Percentiles rank a stretch among this genome's conserved stretches.
Evolutionary conservation across 306 rosid genomes (phyloP).

Genomic region (Ceratonia siliqua): DNA sequence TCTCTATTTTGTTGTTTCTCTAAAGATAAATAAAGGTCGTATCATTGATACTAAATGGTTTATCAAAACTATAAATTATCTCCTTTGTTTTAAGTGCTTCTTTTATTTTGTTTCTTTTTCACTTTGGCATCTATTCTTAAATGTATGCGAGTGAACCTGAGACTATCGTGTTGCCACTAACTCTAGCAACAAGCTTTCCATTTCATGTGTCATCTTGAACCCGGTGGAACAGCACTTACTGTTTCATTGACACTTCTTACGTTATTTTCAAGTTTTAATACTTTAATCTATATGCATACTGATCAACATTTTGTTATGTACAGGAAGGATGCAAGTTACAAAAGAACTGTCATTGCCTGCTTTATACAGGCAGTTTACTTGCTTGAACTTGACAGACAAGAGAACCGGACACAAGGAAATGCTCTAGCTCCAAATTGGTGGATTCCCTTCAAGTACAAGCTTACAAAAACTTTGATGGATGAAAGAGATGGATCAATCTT

Average conservation of each 20-base stretch:
- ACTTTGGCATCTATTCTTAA: not conserved
- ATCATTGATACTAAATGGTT: too few species aligned
- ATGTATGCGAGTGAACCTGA: not conserved
- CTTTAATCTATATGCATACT: not conserved
- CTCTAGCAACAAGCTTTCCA: not conserved
- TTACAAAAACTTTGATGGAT: slow-evolving; percentile 63
- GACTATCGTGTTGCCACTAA: not conserved
- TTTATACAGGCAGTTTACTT: slow-evolving; percentile 87
- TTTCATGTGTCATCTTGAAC: not conserved
- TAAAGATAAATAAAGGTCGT: too few species aligned
- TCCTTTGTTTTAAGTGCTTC: too few species aligned
- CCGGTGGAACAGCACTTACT: not conserved
- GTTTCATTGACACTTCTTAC: not conserved
- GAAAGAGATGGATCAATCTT: slow-evolving; percentile 90
- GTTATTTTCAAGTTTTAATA: too few species aligned
- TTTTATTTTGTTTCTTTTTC: not conserved
- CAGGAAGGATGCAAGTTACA: slow-evolving; percentile 90
- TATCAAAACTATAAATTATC: too few species aligned
- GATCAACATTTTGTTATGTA: slow-evolving; percentile 12
- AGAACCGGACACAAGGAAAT: slow-evolving; percentile 52
- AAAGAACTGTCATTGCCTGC: slow-evolving; percentile 89
- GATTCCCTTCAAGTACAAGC: slow-evolving; percentile 90
- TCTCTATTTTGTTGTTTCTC: too few species aligned
- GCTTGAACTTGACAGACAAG: slow-evolving; percentile 92
- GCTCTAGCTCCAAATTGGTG: slow-evolving; percentile 95